Evolutionary conservation across 2,329 filamentous ascomycete genomes (phyloP).

Genomic region (Corniculantispora saksenae): DNA sequence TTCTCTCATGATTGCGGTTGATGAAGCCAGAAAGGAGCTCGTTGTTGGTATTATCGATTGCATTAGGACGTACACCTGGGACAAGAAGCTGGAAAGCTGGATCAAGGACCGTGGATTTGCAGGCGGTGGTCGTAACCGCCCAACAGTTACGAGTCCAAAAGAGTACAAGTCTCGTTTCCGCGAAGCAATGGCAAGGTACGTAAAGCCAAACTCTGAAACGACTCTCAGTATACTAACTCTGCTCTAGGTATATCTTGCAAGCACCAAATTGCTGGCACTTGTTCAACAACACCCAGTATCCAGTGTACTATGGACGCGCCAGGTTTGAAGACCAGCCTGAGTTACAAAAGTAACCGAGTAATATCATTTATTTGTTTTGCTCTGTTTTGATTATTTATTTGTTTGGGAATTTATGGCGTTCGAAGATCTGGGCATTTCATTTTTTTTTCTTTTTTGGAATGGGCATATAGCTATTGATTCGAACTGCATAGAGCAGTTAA

Average conservation of each 20-base stretch:
- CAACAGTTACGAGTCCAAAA: slow-evolving; percentile 94
- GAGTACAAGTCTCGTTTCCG: slow-evolving; percentile 96
- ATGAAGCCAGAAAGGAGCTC: slow-evolving; percentile 84
- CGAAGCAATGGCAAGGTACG: slow-evolving; percentile 91
- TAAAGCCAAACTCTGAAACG: slow-evolving; percentile 28
- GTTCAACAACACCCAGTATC: slow-evolving; percentile 51
- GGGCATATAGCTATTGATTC: not conserved
- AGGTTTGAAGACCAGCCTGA: slow-evolving; percentile 42
- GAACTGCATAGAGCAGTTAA: slow-evolving; percentile 7
- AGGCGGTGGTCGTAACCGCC: slow-evolving; percentile 74
- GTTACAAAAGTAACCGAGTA: slow-evolving; percentile 10
- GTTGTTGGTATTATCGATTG: slow-evolving; percentile 98
- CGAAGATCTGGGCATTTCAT: not conserved
- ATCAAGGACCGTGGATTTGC: slow-evolving; percentile 94
- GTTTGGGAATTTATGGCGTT: slow-evolving; percentile 9
- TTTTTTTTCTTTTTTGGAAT: not conserved
- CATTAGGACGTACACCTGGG: slow-evolving; percentile 98
- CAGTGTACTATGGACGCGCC: slow-evolving; percentile 38
- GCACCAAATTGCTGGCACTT: slow-evolving; percentile 77
- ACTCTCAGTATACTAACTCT: not conserved
- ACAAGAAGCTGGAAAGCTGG: slow-evolving; percentile 99
- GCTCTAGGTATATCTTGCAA: slow-evolving; percentile 66
- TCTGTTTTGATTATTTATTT: not conserved
- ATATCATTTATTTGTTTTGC: not conserved
- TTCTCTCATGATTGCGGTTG: slow-evolving; percentile 95